Base-by-base conservation (phyloP, 2,329 filamentous ascomycete species). In the Pochonia chlamydosporia region DNA sequence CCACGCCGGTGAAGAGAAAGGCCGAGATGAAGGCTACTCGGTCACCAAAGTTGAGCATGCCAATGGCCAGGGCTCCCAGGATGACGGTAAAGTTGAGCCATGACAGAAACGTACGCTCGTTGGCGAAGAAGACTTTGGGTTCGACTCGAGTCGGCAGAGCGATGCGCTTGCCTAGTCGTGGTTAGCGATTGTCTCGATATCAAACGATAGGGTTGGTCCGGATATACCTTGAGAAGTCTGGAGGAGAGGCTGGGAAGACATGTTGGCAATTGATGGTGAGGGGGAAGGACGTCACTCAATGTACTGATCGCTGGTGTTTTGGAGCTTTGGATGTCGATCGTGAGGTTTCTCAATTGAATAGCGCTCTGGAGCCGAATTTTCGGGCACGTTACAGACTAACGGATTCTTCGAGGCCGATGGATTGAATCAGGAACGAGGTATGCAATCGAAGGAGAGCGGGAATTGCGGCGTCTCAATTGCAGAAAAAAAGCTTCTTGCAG, bases 61-160 rank as follows among this genome's bases (percentile, higher is more conserved):
- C 93, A 59, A 99, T 89, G 56, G 93, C 92, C 43, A 99, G 84
- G 54, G 93, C 93, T 63, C 93, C 93, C 52, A 99, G 87, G 70
- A 99, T 92, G 63, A 99, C 91, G 67, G 91, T 96, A 78, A 97
- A 97, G 80, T 99, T 99, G 63, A 99, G 88, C 93, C 93, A 99
- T 70, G 90, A 96, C 63, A 99, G 84, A 68, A 99, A 99, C 54
- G 93, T 99, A 54, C 93, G 89, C 74, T 99, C 93, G 78, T 99
- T 99, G 72, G 93, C 93, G 78, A 99, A 99, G 82, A 97, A 99
- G 76, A 99, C 93, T 73, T 99, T 99, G 61, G 93, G 93, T 71
- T 99, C 93, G 70, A 99, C 92, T 58, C 93, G 90, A 51, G 92
- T 96, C 49, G 93, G 93, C 55, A 99, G 89, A 61, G 93, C 92